Percentiles rank a stretch among this genome's conserved stretches.
Evolutionary conservation across 305 asterid genomes (phyloP).

Genomic region (Coffea humblotiana): DNA sequence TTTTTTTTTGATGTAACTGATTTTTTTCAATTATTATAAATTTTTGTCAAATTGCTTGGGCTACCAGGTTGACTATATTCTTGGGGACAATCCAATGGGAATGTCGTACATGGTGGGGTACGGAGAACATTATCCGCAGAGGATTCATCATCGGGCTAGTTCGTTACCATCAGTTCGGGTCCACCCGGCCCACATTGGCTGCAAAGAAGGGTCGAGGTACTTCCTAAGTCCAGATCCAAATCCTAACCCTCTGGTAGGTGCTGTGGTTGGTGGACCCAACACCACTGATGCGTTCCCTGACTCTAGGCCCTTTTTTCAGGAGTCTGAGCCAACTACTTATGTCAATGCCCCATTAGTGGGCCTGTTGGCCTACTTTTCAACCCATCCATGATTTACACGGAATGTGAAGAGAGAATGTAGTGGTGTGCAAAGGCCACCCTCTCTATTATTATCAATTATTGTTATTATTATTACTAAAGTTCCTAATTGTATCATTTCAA

Average conservation of each 20-base stretch:
- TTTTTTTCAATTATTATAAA: too few species aligned
- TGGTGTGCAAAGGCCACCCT: slow-evolving; percentile 90
- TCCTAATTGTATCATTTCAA: background rate
- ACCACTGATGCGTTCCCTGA: slow-evolving; percentile 67
- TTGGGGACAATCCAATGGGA: slow-evolving; percentile 82
- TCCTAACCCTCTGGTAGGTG: slow-evolving; percentile 70
- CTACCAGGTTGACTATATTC: slow-evolving; percentile 80
- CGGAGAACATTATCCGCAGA: slow-evolving; percentile 61
- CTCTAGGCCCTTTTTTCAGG: slow-evolving; percentile 72
- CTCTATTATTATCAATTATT: slow-evolving; percentile 19
- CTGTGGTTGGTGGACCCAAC: slow-evolving; percentile 86
- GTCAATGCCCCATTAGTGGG: slow-evolving; percentile 85
- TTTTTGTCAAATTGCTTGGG: background rate
- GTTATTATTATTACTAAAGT: background rate
- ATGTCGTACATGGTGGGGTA: slow-evolving; percentile 96
- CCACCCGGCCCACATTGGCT: slow-evolving; percentile 66
- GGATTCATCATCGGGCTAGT: slow-evolving; percentile 86
- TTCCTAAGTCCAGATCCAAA: slow-evolving; percentile 65
- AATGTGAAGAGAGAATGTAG: slow-evolving; percentile 29
- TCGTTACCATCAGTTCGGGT: slow-evolving; percentile 59
- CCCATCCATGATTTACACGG: slow-evolving; percentile 44
- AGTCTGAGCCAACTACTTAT: slow-evolving; percentile 86
- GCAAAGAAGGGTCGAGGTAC: slow-evolving; percentile 68
- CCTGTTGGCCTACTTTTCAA: slow-evolving; percentile 68
- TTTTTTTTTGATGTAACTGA: too few species aligned